phyloP scores from a whole-genome alignment of 345 rosid species.

The Carallia pectinifolia region DNA sequence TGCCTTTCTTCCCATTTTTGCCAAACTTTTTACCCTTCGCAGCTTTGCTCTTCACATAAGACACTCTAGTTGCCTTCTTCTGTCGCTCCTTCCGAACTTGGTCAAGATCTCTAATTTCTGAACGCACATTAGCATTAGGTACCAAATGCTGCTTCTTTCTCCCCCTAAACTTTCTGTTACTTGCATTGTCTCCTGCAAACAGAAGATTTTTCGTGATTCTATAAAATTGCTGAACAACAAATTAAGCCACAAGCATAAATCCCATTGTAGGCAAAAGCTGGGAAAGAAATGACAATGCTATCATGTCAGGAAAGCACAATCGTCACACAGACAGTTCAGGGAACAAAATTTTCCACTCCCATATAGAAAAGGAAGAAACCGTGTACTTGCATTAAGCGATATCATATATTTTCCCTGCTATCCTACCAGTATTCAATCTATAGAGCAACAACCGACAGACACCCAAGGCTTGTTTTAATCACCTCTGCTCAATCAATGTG shows the following conservation, averaged over 20 bases:
- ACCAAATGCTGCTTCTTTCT: conserved; percentile 39
- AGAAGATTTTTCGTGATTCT: background rate
- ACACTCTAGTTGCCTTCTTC: conserved; percentile 57
- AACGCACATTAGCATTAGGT: conserved; percentile 76
- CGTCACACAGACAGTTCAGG: background rate
- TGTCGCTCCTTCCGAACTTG: conserved; percentile 91
- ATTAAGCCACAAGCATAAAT: background rate
- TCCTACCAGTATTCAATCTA: background rate
- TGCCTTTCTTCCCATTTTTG: conserved; percentile 38
- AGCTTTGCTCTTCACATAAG: conserved; percentile 61
- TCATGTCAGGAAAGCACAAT: background rate
- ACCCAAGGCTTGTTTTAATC: background rate
- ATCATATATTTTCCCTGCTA: background rate
- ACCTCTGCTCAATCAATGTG: too few relatives aligned
- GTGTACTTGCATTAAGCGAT: background rate
- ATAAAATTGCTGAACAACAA: background rate
- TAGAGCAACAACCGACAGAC: background rate
- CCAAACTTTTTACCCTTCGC: conserved; percentile 28
- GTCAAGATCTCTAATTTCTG: conserved; percentile 80
- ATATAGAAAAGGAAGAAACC: background rate
- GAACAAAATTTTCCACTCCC: background rate
- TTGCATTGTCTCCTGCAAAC: conserved; percentile 41
- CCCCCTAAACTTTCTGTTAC: conserved; percentile 48
- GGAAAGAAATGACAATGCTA: background rate
- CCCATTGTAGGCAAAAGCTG: background rate